phyloP scores from a whole-genome alignment of 257 asterid genomes.

The Echites panduratus region DNA sequence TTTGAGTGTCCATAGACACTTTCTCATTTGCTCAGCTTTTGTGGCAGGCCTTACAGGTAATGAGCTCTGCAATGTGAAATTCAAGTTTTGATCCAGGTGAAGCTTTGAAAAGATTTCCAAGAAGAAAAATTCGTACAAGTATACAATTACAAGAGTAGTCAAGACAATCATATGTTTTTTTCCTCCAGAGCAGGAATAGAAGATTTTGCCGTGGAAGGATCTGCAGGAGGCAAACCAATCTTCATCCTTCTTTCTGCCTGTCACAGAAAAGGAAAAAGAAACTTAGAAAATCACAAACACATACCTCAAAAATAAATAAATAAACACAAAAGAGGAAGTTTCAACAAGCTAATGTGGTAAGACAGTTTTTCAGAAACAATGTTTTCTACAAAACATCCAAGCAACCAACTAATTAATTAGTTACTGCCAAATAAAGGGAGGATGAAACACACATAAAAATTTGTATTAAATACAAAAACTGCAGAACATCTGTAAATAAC shows the following conservation, averaged over 20 bases:
- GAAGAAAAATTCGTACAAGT: constrained; percentile 11
- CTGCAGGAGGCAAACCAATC: constrained; percentile 90
- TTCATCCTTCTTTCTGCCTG: constrained; percentile 98
- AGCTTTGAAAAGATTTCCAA: constrained; percentile 9
- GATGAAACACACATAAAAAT: too few species aligned
- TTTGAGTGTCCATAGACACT: constrained; percentile 80
- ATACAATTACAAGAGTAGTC: constrained; percentile 5
- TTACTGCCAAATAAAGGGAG: too few species aligned
- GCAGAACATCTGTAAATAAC: too few species aligned
- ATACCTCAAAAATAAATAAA: too few species aligned
- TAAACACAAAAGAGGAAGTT: too few species aligned
- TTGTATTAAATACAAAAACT: too few species aligned
- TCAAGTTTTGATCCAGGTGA: constrained; percentile 12
- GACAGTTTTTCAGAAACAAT: too few species aligned
- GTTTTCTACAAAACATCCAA: too few species aligned
- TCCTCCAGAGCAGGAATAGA: constrained; percentile 81
- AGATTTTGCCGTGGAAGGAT: constrained; percentile 55
- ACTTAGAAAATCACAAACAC: background rate
- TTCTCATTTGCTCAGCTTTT: constrained; percentile 90
- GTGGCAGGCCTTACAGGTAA: constrained; percentile 91
- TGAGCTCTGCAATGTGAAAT: constrained; percentile 50
- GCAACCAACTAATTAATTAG: too few species aligned
- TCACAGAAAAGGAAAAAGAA: constrained; percentile 17
- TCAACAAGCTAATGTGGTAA: too few species aligned
- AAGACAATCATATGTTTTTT: constrained; percentile 49